Conservation (phyloP, 805 yeast species). For the Spathaspora sp. region DNA sequence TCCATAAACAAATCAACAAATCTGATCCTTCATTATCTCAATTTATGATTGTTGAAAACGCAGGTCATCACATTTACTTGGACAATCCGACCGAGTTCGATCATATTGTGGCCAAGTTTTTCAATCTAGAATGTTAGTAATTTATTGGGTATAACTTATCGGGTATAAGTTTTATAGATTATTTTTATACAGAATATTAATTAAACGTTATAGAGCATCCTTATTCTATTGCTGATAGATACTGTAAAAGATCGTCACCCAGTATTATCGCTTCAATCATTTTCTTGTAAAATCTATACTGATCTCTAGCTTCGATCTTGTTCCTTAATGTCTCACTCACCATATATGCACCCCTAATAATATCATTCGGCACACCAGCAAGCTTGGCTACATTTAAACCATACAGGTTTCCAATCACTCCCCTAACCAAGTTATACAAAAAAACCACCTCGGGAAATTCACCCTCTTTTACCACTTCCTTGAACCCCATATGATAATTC, state of each 20-base stretch:
- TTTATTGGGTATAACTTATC: too few relatives aligned
- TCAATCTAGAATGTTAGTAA: conserved; percentile 10
- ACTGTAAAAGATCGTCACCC: background rate
- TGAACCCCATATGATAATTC: conserved; percentile 72
- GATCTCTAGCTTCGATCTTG: conserved; percentile 18
- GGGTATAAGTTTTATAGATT: too few relatives aligned
- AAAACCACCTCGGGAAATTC: conserved; percentile 37
- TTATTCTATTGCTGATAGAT: background rate
- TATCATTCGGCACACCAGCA: conserved; percentile 53
- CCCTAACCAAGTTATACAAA: conserved; percentile 32
- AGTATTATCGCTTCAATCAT: background rate
- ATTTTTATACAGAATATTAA: background rate
- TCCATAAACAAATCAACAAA: conserved; percentile 21
- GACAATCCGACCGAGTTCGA: conserved; percentile 37
- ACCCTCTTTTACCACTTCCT: conserved; percentile 27
- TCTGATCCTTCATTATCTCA: conserved; percentile 14
- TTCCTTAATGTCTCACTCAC: conserved; percentile 31
- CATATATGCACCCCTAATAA: conserved; percentile 43
- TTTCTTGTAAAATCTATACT: conserved; percentile 47
- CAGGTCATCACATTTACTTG: conserved; percentile 42
- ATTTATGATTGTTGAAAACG: conserved; percentile 24
- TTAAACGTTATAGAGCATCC: background rate
- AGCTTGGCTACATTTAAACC: conserved; percentile 83
- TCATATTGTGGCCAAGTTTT: conserved; percentile 17
- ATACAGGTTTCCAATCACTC: conserved; percentile 56